These are phyloP conservation scores for Arabis alpina DNA, from an alignment of 345 rosid genomes.

Conservation along the genomic window DNA sequence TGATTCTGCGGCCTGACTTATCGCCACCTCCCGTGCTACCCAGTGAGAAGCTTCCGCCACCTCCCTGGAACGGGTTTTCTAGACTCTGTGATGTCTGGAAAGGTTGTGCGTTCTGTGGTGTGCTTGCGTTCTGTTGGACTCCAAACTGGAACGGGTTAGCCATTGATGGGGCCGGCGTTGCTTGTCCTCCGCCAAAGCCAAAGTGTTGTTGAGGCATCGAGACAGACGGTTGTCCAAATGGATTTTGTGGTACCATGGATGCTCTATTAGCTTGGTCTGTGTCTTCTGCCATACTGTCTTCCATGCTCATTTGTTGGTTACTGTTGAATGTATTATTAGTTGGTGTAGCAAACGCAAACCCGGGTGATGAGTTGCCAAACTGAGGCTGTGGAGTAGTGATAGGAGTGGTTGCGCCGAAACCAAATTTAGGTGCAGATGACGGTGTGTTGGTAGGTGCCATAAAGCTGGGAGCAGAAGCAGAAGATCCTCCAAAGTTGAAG, in stretches of 20 bases:
- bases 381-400: constrained; percentile 52
- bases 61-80: constrained; percentile 54
- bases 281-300: constrained; percentile 99
- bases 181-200: constrained; percentile 46
- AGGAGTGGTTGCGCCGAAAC: constrained; percentile 58
- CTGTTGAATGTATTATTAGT: constrained; percentile 46
- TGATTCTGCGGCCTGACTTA: constrained; percentile 62
- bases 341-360: constrained; percentile 46
- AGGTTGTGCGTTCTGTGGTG: constrained; percentile 56
- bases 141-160: constrained; percentile 71
- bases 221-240: constrained; percentile 53
- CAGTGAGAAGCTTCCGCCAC: constrained; percentile 76
- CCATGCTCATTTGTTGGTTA: constrained; percentile 79
- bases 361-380: constrained; percentile 57
- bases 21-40: constrained; percentile 76
- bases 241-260: constrained; percentile 42
- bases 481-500: constrained; percentile 53
- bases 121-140: constrained; percentile 51
- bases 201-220: constrained; percentile 46
- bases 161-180: constrained; percentile 45
- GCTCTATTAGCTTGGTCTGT: constrained; percentile 58
- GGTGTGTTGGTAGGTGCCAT: constrained; percentile 54
- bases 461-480: constrained; percentile 49
- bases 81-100: constrained; percentile 69
- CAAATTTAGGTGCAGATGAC: constrained; percentile 52